Percentiles rank a stretch among this genome's conserved stretches.
Conservation (phyloP, 768 basidiomycete genomes). For the Termitomyces sp. region DNA sequence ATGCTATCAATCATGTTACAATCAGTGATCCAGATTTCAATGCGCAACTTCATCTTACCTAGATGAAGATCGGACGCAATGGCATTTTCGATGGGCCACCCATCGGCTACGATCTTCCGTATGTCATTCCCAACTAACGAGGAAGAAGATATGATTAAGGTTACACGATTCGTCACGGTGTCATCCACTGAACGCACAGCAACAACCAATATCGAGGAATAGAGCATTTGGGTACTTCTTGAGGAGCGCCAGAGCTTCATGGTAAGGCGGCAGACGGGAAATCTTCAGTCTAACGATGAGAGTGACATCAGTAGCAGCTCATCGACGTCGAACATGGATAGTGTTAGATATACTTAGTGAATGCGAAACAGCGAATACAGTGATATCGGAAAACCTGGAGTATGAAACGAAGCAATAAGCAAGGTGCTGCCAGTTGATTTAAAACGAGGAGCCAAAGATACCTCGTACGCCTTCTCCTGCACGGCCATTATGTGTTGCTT, state of each 20-base stretch:
- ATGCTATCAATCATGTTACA: slow-evolving; percentile 31
- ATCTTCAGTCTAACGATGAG: slow-evolving; percentile 17
- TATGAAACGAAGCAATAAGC: background rate
- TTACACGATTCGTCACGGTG: background rate
- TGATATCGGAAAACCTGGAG: slow-evolving; percentile 31
- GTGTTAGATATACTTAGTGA: slow-evolving; percentile 23
- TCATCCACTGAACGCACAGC: slow-evolving; percentile 17
- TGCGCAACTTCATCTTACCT: slow-evolving; percentile 25
- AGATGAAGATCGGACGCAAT: slow-evolving; percentile 21
- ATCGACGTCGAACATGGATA: background rate
- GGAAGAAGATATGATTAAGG: background rate
- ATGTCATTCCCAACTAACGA: slow-evolving; percentile 20
- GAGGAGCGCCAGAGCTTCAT: slow-evolving; percentile 13
- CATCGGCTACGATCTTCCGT: slow-evolving; percentile 21
- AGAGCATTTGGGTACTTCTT: slow-evolving; percentile 16
- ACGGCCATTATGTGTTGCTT: slow-evolving; percentile 36
- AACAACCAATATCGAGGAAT: slow-evolving; percentile 24
- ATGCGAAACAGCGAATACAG: slow-evolving; percentile 34
- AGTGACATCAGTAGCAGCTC: background rate
- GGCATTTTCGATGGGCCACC: slow-evolving; percentile 20
- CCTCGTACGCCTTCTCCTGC: slow-evolving; percentile 30
- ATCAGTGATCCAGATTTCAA: slow-evolving; percentile 25
- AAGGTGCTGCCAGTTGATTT: background rate
- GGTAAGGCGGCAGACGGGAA: slow-evolving; percentile 18
- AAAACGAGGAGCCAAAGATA: background rate